These are phyloP conservation scores for Mycogone perniciosa DNA, from an alignment of 2,329 filamentous ascomycete genomes.

Conservation along the genomic window DNA sequence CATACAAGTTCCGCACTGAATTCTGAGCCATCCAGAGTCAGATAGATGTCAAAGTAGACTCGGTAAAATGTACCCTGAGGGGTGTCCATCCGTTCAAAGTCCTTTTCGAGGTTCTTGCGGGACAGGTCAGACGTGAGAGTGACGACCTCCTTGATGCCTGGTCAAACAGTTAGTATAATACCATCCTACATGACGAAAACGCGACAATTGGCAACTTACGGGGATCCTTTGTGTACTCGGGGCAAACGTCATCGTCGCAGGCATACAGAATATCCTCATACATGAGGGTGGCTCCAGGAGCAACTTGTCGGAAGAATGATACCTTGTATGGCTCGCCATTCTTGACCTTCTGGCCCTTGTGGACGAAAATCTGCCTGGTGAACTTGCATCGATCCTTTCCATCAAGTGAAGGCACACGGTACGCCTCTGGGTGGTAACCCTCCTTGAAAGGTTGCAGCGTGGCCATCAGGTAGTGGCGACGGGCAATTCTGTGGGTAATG, in stretches of 20 bases:
- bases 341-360: slow-evolving; percentile 98
- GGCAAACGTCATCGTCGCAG: slow-evolving; percentile 95
- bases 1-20: slow-evolving; percentile 99
- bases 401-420: slow-evolving; percentile 91
- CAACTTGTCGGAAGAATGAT: slow-evolving; percentile 96
- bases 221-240: slow-evolving; percentile 98
- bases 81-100: slow-evolving; percentile 99
- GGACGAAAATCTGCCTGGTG: slow-evolving; percentile 95
- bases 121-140: slow-evolving; percentile 95
- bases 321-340: slow-evolving; percentile 99
- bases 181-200: background rate
- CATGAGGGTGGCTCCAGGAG: slow-evolving; percentile 95
- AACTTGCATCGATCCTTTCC: slow-evolving; percentile 99
- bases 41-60: slow-evolving; percentile 72
- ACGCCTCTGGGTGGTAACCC: slow-evolving; percentile 95
- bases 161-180: slow-evolving; percentile 7
- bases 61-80: slow-evolving; percentile 95
- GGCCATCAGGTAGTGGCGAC: slow-evolving; percentile 98
- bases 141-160: slow-evolving; percentile 98
- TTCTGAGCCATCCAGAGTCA: slow-evolving; percentile 93
- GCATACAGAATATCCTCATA: slow-evolving; percentile 98
- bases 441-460: slow-evolving; percentile 98
- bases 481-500: slow-evolving; percentile 92
- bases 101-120: slow-evolving; percentile 96
- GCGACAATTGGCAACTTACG: slow-evolving; percentile 58